phyloP scores from a whole-genome alignment of 108 stramenopile genomes.

The Cyclotella cryptica region DNA sequence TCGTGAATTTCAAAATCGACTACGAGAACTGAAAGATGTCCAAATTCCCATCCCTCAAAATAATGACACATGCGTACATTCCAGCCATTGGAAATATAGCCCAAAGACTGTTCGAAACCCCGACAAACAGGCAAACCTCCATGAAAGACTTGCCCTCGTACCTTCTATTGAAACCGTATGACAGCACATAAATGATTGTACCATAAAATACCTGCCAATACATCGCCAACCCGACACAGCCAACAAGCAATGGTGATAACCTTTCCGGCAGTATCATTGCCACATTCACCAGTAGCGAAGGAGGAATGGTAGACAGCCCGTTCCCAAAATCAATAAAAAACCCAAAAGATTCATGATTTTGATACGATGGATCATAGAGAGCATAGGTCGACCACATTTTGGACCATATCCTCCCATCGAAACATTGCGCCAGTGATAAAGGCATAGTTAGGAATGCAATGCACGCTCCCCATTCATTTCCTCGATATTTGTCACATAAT shows the following conservation, averaged over 20 bases:
- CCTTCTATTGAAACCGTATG: conserved; percentile 73
- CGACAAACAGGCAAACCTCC: conserved; percentile 76
- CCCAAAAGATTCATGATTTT: conserved; percentile 85
- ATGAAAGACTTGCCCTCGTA: conserved; percentile 57
- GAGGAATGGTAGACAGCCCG: conserved; percentile 80
- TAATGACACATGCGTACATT: conserved; percentile 63
- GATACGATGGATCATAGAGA: conserved; percentile 85
- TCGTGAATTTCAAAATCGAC: neutral
- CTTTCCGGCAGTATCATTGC: conserved; percentile 61
- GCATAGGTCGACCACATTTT: conserved; percentile 88
- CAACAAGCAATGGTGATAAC: conserved; percentile 58
- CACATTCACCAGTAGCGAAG: conserved; percentile 72
- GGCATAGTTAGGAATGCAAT: conserved; percentile 71
- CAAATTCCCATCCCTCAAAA: conserved; percentile 69
- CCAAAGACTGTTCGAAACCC: conserved; percentile 80
- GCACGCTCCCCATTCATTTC: conserved; percentile 59
- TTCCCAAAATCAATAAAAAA: conserved; percentile 91
- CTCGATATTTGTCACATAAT: conserved; percentile 59
- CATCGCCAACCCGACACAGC: conserved; percentile 66
- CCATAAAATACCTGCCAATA: conserved; percentile 89
- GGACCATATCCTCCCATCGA: conserved; percentile 61
- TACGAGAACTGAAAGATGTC: conserved; percentile 49
- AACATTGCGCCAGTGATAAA: conserved; percentile 51
- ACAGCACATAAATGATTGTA: conserved; percentile 77
- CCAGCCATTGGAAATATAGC: conserved; percentile 72